Evolutionary conservation across 495 filamentous ascomycete species (phyloP).

Genomic region (Penicillium antarcticum): DNA sequence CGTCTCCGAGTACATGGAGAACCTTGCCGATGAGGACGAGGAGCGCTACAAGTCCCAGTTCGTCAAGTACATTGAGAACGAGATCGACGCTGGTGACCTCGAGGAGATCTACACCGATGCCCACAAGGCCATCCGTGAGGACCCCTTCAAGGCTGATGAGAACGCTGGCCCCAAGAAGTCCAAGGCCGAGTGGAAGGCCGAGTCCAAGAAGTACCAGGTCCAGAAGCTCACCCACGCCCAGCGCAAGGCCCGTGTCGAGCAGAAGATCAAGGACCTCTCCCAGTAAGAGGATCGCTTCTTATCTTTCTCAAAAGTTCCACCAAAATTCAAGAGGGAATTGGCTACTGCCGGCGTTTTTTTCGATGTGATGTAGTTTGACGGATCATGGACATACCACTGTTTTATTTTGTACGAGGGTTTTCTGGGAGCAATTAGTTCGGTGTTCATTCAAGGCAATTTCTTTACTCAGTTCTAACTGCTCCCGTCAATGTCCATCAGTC

Average conservation of each 20-base stretch:
- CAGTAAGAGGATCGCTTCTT: conserved; percentile 31
- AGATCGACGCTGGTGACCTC: conserved; percentile 91
- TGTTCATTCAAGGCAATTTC: conserved; percentile 32
- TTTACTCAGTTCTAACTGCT: conserved; percentile 31
- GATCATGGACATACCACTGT: conserved; percentile 31
- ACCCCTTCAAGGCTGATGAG: conserved; percentile 94
- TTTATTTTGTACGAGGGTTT: conserved; percentile 20
- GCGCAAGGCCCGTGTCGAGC: conserved; percentile 76
- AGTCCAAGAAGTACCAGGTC: conserved; percentile 83
- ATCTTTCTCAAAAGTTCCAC: conserved; percentile 18
- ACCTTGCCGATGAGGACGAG: conserved; percentile 98
- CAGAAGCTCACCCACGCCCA: conserved; percentile 74
- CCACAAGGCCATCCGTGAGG: conserved; percentile 95
- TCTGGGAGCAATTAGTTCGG: conserved; percentile 31
- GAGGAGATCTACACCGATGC: conserved; percentile 96
- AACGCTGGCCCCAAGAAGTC: conserved; percentile 76
- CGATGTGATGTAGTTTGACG: conserved; percentile 28
- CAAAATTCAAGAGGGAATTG: conserved; percentile 24
- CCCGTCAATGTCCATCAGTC: conserved; percentile 29
- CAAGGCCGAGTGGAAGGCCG: conserved; percentile 96
- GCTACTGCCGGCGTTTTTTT: conserved; percentile 28
- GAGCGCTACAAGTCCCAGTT: conserved; percentile 99
- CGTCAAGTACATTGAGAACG: conserved; percentile 93
- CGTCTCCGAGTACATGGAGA: conserved; percentile 99
- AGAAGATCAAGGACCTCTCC: conserved; percentile 71